phyloP scores from a whole-genome alignment of 179 eudicot species.

The Silene noctiflora region DNA sequence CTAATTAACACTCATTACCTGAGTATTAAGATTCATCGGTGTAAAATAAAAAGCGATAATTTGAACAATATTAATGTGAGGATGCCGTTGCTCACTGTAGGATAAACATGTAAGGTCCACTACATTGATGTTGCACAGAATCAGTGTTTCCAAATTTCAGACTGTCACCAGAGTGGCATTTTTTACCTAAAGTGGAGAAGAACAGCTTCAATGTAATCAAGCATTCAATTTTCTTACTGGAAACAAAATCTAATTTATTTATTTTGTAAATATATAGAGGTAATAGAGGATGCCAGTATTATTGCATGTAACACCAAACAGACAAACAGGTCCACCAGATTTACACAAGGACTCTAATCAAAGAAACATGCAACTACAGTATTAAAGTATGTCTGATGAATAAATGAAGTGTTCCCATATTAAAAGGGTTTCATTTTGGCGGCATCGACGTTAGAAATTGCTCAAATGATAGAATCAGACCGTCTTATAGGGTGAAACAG shows the following conservation, averaged over 20 bases:
- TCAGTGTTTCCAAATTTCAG: neutral
- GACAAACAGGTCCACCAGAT: slow-evolving; percentile 21
- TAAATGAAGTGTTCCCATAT: slow-evolving; percentile 6
- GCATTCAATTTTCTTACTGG: neutral
- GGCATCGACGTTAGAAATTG: neutral
- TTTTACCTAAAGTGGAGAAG: slow-evolving; percentile 11
- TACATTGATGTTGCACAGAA: slow-evolving; percentile 8
- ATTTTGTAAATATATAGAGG: neutral
- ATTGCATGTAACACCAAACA: slow-evolving; percentile 8
- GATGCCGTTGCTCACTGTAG: neutral
- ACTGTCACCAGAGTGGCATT: slow-evolving; percentile 15
- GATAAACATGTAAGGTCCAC: slow-evolving; percentile 13
- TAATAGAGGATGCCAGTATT: neutral
- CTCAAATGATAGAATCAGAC: neutral
- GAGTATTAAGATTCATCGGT: too few relatives aligned
- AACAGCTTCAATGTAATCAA: neutral
- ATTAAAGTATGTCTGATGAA: neutral
- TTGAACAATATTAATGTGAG: neutral
- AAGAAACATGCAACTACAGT: slow-evolving; percentile 2
- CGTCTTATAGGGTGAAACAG: too few relatives aligned
- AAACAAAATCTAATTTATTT: neutral
- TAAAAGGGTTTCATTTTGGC: neutral
- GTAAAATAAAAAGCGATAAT: neutral
- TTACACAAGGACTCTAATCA: neutral
- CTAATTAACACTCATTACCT: neutral